Base-by-base conservation (phyloP, 768 basidiomycete species). In the Lyophyllum atratum region DNA sequence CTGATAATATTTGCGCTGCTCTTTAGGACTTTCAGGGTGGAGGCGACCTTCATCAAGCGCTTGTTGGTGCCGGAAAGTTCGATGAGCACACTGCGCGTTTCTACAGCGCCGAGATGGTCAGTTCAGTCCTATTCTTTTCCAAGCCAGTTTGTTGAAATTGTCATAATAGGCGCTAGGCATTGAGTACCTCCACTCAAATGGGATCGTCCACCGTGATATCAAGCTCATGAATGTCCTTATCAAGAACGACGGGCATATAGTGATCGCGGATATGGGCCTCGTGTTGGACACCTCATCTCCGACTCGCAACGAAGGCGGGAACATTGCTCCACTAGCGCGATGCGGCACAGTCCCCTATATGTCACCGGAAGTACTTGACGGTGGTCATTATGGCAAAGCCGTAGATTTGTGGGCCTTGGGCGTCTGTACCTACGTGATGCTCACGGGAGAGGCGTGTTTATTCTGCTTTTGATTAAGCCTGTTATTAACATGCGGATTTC, bases 51-150 rank as follows among this genome's bases (percentile, higher is more conserved):
- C 56, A 54, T n/a, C 22, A 44, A 12, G 34, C 45, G 5, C 31
- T 59, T 10, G 54, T 43, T 8, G 19, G 21, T 28, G 52, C 44
- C n/a, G 58, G 52, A 19, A 40, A 19, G 12, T 61, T 63, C 29
- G 31, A 52, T 24, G 19, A 45, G 28, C 24, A 43, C 9, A 29
- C 28, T 10, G 44, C 68, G 7, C 64, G 52, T 34, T 71, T 72
- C 47, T 72, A 72, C 52, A 58, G 59, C 11, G 68, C 70, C 1
- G 66, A 72, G 60, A 58, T 72, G 40, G 71, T 70, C 24, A 56
- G 63, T 52, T 31, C 47, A 22, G 29, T 31, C 21, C 25, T 21
- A n/a, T 52, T 12, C 11, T 21, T 1, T n/a, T 8, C 17, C n/a
- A 25, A 17, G 42, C 6, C 17, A 26, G 25, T 4, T 15, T 5